Evolutionary conservation across 208 protist genomes (phyloP), one percentile per base, ranked within the genome.

Genomic region (Blechomonas ayalai): DNA sequence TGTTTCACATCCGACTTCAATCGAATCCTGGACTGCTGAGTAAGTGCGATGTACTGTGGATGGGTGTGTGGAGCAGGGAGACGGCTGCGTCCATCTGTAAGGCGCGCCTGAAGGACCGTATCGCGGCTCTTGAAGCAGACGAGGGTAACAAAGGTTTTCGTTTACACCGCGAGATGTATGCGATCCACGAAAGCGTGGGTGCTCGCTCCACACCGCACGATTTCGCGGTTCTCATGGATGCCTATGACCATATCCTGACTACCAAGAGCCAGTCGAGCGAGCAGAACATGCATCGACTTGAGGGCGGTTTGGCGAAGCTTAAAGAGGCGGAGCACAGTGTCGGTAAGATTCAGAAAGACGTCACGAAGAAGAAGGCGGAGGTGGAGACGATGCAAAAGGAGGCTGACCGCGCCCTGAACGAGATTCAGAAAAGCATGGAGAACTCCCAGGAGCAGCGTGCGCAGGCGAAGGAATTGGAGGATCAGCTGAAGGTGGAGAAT

Each of bases 381-480:
- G 80, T 98, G n/a, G 73, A 82, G 45, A 39, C 26, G 45, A 97
- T 97, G 82, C 91, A 99, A 63, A 64, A 87, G 49, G 82, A 92
- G 31, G 96, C 95, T 3, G 93, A 98, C 60, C 58, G 74, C 19
- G 94, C 95, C 22, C 71, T 99, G 34, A 71, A 84, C 39, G 56
- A 97, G 39, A 99, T 99, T 52, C 86, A 93, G 35, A 77, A 78
- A 34, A 95, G 74, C 44, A 98, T 99, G 92, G 70, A 93, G 53
- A 57, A 89, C 36, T 97, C 95, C 1, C 74, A 89, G 47, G 80
- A 97, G 56, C 87, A 97, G 65, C 77, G 91, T 19, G 73, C 82
- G 34, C 67, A 96, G 59, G 93, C 95, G 23, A 64, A 86, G 43
- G 73, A 73, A 25, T 65, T 99, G 29, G 64, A 92, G 52, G 67